Evolutionary conservation across 257 asterid genomes (phyloP), one percentile per base, ranked within the genome.

Genomic region (Paraleonurus japonicus): DNA sequence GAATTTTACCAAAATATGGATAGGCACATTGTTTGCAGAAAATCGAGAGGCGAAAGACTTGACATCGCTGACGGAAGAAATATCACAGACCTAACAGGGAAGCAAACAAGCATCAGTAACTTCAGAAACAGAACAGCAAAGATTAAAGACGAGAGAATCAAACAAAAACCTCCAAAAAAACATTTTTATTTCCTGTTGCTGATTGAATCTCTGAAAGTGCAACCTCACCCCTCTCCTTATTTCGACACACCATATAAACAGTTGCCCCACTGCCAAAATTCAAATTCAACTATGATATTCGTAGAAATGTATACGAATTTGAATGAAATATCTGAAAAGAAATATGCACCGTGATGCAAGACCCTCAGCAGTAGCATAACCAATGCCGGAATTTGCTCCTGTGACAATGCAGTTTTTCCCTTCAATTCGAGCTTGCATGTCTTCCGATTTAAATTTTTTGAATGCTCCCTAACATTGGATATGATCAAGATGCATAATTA

Each of bases 371-470:
- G 96, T 76, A 32, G 96, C 92, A 62, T 82, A 94, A 72, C 99
- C 99, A 57, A 94, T 78, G 76, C 99, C 99, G 0, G 99, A 84
- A 81, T 94, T 94, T 3, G 97, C 99, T 73, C 99, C 99, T 1
- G 99, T 94, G 27, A 94, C 95, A 24, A 94, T 76, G 73, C 96
- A 89, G 80, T 91, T 89, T 82, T 94, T 94, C 37, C 96, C 96
- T 74, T 86, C 92, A 67, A 89, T 84, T 67, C 37, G 76, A 53
- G 54, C 79, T 80, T 85, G 80, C 96, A 86, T 86, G 71, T 94
- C 97, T 83, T 94, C 96, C 37, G 83, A 53, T 33, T 70, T 88
- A 74, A 91, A 94, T 22, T 78, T 85, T 84, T 91, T 8, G 96
- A 85, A 71, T 94, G 90, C 81, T 91, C 93, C 83, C 99, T 94